These are phyloP conservation scores for Lepidium aucheri DNA, from an alignment of 345 rosid species.

Conservation along the genomic window DNA sequence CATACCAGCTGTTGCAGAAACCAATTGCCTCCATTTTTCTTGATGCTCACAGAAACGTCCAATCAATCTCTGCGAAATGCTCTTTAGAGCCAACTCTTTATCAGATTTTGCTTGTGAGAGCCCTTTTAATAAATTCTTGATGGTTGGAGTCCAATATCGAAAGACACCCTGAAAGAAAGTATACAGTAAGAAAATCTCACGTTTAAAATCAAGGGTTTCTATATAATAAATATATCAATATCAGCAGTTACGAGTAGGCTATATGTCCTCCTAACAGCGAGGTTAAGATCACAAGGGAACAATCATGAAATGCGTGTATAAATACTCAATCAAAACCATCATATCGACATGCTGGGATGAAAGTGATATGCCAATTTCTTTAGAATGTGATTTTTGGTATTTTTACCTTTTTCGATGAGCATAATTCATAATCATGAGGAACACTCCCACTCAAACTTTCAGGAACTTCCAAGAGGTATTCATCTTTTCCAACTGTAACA, in stretches of 20 bases:
- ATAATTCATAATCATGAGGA: conserved; percentile 80
- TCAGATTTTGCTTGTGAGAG: conserved; percentile 78
- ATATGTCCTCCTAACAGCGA: neutral
- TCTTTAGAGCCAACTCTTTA: conserved; percentile 66
- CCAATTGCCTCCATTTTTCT: conserved; percentile 69
- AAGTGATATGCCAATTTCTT: neutral
- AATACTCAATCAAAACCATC: neutral
- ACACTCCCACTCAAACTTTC: conserved; percentile 64
- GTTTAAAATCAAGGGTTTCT: neutral
- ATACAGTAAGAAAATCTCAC: neutral
- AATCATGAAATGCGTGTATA: neutral
- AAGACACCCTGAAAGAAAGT: conserved; percentile 59
- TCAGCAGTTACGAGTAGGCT: neutral
- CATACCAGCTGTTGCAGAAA: conserved; percentile 71
- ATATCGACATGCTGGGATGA: neutral
- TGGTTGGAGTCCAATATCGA: conserved; percentile 86
- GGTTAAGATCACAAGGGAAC: neutral
- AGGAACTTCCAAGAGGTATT: conserved; percentile 80
- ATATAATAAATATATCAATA: conserved; percentile 1
- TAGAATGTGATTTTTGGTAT: neutral
- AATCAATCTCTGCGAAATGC: conserved; percentile 70
- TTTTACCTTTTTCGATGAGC: conserved; percentile 89
- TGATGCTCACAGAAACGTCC: conserved; percentile 69
- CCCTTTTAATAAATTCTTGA: conserved; percentile 58
- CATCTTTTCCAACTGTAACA: conserved; percentile 91